Evolutionary conservation across 805 yeast species (phyloP).

Genomic region (Saccharomyces cerevisiae): DNA sequence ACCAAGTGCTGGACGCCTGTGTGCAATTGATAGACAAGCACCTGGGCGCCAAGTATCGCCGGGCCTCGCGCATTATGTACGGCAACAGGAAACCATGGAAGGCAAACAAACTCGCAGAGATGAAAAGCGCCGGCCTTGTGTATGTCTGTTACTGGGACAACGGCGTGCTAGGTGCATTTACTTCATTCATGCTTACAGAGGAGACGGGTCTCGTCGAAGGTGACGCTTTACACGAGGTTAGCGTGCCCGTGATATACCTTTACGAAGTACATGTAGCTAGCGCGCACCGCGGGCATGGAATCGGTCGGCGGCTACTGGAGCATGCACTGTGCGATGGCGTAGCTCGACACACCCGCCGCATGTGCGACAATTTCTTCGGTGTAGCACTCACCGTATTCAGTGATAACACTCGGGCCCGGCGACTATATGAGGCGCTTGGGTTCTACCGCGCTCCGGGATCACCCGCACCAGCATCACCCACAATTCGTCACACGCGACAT

Average conservation of each 20-base stretch:
- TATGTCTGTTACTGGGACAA: slow-evolving; percentile 20
- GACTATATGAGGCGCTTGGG: slow-evolving; percentile 16
- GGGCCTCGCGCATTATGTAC: slow-evolving; percentile 13
- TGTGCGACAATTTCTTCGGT: slow-evolving; percentile 7
- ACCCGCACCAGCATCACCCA: slow-evolving; percentile 10
- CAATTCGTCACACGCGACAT: not conserved
- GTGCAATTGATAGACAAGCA: slow-evolving; percentile 11
- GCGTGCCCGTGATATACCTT: slow-evolving; percentile 19
- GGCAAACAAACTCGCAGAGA: slow-evolving; percentile 21
- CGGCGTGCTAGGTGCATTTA: slow-evolving; percentile 5
- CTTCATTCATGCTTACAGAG: slow-evolving; percentile 24
- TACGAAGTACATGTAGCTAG: slow-evolving; percentile 26
- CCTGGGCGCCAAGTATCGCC: slow-evolving; percentile 19
- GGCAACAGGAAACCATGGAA: slow-evolving; percentile 20
- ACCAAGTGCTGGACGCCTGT: not conserved
- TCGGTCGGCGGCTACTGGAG: slow-evolving; percentile 16
- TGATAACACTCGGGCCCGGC: slow-evolving; percentile 19
- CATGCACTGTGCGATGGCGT: not conserved
- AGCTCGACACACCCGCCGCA: not conserved
- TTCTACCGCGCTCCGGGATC: slow-evolving; percentile 19
- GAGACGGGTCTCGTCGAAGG: slow-evolving; percentile 13
- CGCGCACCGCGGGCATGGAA: slow-evolving; percentile 10
- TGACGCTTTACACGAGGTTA: not conserved
- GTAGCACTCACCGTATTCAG: slow-evolving; percentile 26
- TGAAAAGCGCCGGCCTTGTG: slow-evolving; percentile 20